These are phyloP conservation scores for Arachis monticola DNA, from an alignment of 331 rosid species.

Conservation along the genomic window DNA sequence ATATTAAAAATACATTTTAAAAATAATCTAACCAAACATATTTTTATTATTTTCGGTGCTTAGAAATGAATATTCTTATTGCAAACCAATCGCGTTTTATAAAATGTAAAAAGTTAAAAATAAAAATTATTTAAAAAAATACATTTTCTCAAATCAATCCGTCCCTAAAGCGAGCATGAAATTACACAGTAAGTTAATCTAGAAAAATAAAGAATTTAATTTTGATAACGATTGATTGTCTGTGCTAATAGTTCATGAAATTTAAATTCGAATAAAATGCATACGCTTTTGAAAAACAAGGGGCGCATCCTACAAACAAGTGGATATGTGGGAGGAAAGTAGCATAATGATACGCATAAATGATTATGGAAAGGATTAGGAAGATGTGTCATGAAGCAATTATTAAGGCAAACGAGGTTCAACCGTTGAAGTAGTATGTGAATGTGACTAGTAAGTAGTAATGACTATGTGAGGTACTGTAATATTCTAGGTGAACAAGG, in stretches of 20 bases:
- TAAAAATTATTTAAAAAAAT: too few species aligned
- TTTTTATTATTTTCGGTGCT: too few species aligned
- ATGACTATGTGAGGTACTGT: constrained; percentile 3
- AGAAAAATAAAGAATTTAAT: background rate
- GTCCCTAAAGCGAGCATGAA: background rate
- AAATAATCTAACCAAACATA: too few species aligned
- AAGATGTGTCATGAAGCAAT: constrained; percentile 36
- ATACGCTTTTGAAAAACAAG: constrained; percentile 6
- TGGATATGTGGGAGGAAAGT: constrained; percentile 50
- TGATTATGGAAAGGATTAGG: constrained; percentile 23
- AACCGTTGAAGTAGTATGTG: background rate
- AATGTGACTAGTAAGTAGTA: too few species aligned
- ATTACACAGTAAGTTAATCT: background rate
- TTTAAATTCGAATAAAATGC: background rate
- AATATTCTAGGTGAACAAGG: constrained; percentile 15
- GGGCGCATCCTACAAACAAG: constrained; percentile 49
- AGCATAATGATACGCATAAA: background rate
- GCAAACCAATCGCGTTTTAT: too few species aligned
- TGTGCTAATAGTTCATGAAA: too few species aligned
- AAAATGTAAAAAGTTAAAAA: too few species aligned
- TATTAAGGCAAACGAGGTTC: constrained; percentile 18
- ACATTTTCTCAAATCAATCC: too few species aligned
- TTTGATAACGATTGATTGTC: too few species aligned
- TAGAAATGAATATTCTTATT: too few species aligned
- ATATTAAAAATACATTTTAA: too few species aligned